Percentiles rank a stretch among this genome's conserved stretches.
Evolutionary conservation across 139 green algal genomes (phyloP).

Genomic region (Pycnococcus provasolii): DNA sequence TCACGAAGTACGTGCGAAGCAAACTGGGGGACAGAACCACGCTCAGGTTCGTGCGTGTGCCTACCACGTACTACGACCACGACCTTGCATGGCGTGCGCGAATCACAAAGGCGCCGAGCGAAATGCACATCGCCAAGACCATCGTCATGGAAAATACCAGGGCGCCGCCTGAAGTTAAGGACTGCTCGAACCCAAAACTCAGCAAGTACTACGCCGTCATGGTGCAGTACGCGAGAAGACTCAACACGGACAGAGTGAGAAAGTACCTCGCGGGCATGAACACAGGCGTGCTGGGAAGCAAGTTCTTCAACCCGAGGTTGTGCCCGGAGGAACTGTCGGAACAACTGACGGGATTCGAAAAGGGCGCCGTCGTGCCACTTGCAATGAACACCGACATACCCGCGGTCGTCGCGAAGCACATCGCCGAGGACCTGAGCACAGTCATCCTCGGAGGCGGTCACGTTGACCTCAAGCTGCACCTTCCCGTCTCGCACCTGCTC

Average conservation of each 20-base stretch:
- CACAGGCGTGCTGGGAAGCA: constrained; percentile 41
- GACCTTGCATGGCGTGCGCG: constrained; percentile 50
- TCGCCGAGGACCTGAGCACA: constrained; percentile 18
- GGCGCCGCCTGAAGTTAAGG: constrained; percentile 22
- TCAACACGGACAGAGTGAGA: constrained; percentile 69
- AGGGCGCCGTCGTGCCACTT: constrained; percentile 77
- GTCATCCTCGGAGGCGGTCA: constrained; percentile 75
- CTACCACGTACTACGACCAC: constrained; percentile 71
- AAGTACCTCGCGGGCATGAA: constrained; percentile 47
- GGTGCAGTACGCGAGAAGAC: constrained; percentile 61
- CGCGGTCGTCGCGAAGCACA: constrained; percentile 57
- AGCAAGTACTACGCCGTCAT: constrained; percentile 71
- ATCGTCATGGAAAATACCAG: constrained; percentile 65
- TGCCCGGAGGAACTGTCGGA: constrained; percentile 51
- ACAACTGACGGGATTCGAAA: constrained; percentile 50
- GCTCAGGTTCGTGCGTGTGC: constrained; percentile 52
- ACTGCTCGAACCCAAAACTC: constrained; percentile 40
- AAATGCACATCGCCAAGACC: constrained; percentile 76
- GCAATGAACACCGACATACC: constrained; percentile 52
- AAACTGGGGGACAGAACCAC: too few species aligned
- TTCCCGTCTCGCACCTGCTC: constrained; percentile 18
- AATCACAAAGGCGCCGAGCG: constrained; percentile 34
- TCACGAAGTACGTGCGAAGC: too few species aligned
- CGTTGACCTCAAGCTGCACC: constrained; percentile 72
- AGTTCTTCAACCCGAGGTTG: constrained; percentile 77